A percentile compares a stretch with the other conserved stretches of the same genome.
Conservation (phyloP, 2,329 filamentous ascomycete genomes). For the Didymella exigua region DNA sequence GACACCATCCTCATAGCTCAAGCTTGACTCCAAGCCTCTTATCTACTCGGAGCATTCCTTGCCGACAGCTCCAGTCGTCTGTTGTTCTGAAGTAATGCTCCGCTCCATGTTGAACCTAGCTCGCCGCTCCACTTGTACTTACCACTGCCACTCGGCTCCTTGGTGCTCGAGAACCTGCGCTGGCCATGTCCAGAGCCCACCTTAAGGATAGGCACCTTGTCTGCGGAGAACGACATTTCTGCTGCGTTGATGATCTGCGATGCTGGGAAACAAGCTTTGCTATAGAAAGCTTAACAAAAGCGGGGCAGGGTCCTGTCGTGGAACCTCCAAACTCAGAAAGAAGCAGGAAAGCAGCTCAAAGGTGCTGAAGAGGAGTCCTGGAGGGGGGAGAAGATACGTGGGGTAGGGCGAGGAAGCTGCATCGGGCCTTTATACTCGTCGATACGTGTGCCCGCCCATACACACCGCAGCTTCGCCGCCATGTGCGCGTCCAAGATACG, state of each 20-base stretch:
- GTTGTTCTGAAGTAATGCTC: no score
- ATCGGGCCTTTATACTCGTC: constrained; percentile 15
- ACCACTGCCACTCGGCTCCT: constrained; percentile 47
- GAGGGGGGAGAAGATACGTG: background rate
- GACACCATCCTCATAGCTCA: background rate
- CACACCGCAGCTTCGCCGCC: constrained; percentile 15
- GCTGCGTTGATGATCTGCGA: background rate
- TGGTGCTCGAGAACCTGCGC: constrained; percentile 44
- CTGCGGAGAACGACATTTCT: constrained; percentile 45
- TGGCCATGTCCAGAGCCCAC: constrained; percentile 31
- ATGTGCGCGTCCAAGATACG: constrained; percentile 7
- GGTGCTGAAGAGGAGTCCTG: background rate
- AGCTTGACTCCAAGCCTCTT: background rate
- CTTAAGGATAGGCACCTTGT: constrained; percentile 41
- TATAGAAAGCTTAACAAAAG: constrained; percentile 9
- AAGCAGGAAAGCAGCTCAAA: background rate
- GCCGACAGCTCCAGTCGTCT: no score
- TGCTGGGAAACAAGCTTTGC: constrained; percentile 14
- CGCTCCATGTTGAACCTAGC: no score
- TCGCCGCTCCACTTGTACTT: constrained; percentile 20
- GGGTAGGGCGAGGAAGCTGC: background rate
- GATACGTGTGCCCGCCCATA: constrained; percentile 6
- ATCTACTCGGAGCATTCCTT: no score
- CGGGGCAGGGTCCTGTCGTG: constrained; percentile 9
- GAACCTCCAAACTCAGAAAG: background rate